Evolutionary conservation across 148 eudicot genomes (phyloP).

Genomic region (Amaranthus hypochondriacus): DNA sequence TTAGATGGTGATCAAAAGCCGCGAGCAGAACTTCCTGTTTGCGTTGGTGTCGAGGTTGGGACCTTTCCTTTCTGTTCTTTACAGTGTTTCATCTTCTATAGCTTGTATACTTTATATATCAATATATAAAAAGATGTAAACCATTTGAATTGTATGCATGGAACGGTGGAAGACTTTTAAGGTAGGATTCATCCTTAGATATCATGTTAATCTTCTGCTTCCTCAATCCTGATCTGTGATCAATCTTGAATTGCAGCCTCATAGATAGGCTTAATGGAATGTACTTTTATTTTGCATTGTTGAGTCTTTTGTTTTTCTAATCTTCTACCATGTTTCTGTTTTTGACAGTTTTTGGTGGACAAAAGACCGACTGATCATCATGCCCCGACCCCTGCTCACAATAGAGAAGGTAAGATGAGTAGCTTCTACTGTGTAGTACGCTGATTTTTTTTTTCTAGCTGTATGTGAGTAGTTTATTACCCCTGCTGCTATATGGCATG

Average conservation of each 20-base stretch:
- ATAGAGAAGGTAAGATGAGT: slow-evolving; percentile 48
- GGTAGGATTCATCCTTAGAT: background rate
- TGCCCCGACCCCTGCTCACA: slow-evolving; percentile 44
- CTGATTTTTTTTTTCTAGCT: background rate
- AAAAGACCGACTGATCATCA: slow-evolving; percentile 45
- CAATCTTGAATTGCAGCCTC: background rate
- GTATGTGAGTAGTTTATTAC: background rate
- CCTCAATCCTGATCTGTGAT: background rate
- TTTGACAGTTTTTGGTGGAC: slow-evolving; percentile 65
- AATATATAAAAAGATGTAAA: background rate
- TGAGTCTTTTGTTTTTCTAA: background rate
- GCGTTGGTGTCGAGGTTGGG: slow-evolving; percentile 78
- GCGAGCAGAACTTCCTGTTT: slow-evolving; percentile 61
- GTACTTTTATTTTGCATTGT: background rate
- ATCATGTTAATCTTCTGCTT: background rate
- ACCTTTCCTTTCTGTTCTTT: background rate
- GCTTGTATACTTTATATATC: background rate
- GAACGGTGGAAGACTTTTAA: background rate
- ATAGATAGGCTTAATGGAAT: too few species aligned
- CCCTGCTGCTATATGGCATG: background rate
- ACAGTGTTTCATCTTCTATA: background rate
- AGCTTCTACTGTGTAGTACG: background rate
- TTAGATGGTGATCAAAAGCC: slow-evolving; percentile 34
- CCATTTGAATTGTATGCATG: background rate
- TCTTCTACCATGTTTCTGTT: slow-evolving; percentile 7